A percentile compares a stretch with the other conserved stretches of the same genome.
Evolutionary conservation across 2,329 filamentous ascomycete species (phyloP).

Genomic region (Epichloe aotearoae): DNA sequence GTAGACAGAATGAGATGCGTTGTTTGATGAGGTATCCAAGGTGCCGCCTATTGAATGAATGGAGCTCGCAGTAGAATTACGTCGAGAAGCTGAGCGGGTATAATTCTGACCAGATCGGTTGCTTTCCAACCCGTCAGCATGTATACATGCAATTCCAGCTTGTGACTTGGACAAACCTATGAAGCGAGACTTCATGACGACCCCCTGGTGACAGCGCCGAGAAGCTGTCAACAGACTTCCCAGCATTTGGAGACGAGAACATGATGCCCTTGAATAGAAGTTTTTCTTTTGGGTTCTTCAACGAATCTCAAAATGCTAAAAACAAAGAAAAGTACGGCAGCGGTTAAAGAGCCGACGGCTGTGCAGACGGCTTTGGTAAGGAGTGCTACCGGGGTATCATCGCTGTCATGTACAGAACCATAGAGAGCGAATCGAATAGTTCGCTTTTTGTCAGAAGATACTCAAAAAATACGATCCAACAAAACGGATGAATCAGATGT

Average conservation of each 20-base stretch:
- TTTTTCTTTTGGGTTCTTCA: background rate
- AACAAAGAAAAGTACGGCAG: background rate
- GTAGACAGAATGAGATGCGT: constrained; percentile 40
- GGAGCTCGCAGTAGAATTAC: constrained; percentile 79
- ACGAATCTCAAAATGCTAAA: background rate
- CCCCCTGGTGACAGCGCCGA: constrained; percentile 38
- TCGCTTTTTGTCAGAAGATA: background rate
- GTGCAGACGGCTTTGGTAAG: constrained; percentile 18
- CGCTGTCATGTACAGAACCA: constrained; percentile 16
- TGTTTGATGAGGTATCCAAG: constrained; percentile 53
- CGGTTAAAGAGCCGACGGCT: constrained; percentile 18
- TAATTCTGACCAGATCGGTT: constrained; percentile 31
- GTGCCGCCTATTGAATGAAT: constrained; percentile 77
- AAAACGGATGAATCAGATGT: background rate
- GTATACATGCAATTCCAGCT: background rate
- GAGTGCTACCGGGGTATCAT: constrained; percentile 36
- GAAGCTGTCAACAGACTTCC: constrained; percentile 54
- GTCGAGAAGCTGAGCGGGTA: constrained; percentile 40
- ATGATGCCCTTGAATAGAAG: constrained; percentile 30
- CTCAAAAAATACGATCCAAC: background rate
- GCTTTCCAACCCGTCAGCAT: constrained; percentile 16
- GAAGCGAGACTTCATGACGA: constrained; percentile 45
- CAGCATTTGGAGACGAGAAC: constrained; percentile 44
- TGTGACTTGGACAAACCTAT: constrained; percentile 29
- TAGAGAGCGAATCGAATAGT: background rate